Conservation (phyloP, 805 yeast species). For the Barnettozyma salicaria region DNA sequence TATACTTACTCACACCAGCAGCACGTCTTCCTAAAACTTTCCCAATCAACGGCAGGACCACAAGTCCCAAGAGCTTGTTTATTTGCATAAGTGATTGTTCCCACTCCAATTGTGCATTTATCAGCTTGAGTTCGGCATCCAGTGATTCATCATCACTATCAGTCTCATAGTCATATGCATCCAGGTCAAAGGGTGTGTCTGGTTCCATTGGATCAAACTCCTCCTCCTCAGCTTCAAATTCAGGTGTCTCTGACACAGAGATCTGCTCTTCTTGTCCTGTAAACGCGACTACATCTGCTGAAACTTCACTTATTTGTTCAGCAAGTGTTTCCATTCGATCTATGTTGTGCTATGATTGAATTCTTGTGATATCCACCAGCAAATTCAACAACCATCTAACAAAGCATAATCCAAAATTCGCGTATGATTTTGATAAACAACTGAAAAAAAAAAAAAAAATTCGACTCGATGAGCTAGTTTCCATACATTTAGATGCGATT, state of each 20-base stretch:
- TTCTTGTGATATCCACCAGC: too few relatives aligned
- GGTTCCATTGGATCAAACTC: conserved; percentile 9
- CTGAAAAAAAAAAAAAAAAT: too few relatives aligned
- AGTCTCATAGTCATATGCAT: conserved; percentile 14
- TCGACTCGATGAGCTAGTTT: too few relatives aligned
- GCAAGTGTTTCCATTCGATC: background rate
- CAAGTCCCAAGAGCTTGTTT: conserved; percentile 49
- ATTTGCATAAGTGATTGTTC: conserved; percentile 60
- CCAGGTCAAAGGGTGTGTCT: conserved; percentile 10
- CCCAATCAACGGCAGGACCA: conserved; percentile 61
- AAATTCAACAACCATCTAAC: too few relatives aligned
- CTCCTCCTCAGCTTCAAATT: conserved; percentile 8
- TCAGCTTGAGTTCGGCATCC: conserved; percentile 24
- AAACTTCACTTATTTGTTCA: background rate
- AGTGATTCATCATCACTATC: conserved; percentile 15
- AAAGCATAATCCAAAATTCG: too few relatives aligned
- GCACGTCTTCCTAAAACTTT: conserved; percentile 59
- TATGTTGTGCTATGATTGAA: too few relatives aligned
- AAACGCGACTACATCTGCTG: background rate
- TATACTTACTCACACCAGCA: conserved; percentile 36
- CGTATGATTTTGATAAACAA: too few relatives aligned
- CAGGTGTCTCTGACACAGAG: conserved; percentile 8
- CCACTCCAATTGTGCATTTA: conserved; percentile 65
- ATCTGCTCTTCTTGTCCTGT: too few relatives aligned
- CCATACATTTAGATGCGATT: too few relatives aligned